Evolutionary conservation across 2,329 filamentous ascomycete genomes (phyloP).

Genomic region (Sordariomycetes sp.): DNA sequence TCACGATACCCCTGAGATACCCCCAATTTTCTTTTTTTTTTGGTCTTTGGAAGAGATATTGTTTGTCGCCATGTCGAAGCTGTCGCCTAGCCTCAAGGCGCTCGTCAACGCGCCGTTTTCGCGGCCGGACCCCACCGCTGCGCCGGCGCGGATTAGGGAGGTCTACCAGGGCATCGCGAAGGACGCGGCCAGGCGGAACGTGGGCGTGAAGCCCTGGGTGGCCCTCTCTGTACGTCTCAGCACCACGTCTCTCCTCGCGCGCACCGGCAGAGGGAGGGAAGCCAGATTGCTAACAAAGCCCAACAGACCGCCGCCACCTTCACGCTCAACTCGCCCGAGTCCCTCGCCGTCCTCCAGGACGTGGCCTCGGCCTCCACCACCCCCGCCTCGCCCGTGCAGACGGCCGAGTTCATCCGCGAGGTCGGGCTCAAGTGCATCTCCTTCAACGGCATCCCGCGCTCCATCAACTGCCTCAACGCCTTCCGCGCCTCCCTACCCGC

Average conservation of each 20-base stretch:
- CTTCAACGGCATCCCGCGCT: slow-evolving; percentile 74
- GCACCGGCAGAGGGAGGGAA: neutral
- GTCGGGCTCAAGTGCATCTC: slow-evolving; percentile 68
- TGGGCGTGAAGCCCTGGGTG: slow-evolving; percentile 56
- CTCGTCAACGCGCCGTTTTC: slow-evolving; percentile 63
- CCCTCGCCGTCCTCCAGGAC: slow-evolving; percentile 52
- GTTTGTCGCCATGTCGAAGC: slow-evolving; percentile 56
- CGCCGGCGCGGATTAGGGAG: slow-evolving; percentile 50
- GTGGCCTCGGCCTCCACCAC: slow-evolving; percentile 26
- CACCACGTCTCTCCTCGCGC: neutral
- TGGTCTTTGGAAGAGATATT: neutral
- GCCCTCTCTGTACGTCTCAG: slow-evolving; percentile 43
- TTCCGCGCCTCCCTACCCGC: slow-evolving; percentile 55
- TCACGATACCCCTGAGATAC: too few species aligned
- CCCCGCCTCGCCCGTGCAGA: slow-evolving; percentile 24
- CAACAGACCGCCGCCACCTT: slow-evolving; percentile 66
- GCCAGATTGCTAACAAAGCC: neutral
- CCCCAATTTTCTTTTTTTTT: too few species aligned
- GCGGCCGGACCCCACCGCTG: slow-evolving; percentile 52
- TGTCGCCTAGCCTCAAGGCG: slow-evolving; percentile 60
- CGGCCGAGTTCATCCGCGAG: slow-evolving; percentile 65
- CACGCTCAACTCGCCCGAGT: slow-evolving; percentile 77
- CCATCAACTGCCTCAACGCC: slow-evolving; percentile 70
- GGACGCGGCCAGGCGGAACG: slow-evolving; percentile 49
- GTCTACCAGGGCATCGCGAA: slow-evolving; percentile 54